Percentiles rank a stretch among this genome's conserved stretches.
Evolutionary conservation across 2,329 filamentous ascomycete species (phyloP).

Genomic region (Aureobasidium sp.): DNA sequence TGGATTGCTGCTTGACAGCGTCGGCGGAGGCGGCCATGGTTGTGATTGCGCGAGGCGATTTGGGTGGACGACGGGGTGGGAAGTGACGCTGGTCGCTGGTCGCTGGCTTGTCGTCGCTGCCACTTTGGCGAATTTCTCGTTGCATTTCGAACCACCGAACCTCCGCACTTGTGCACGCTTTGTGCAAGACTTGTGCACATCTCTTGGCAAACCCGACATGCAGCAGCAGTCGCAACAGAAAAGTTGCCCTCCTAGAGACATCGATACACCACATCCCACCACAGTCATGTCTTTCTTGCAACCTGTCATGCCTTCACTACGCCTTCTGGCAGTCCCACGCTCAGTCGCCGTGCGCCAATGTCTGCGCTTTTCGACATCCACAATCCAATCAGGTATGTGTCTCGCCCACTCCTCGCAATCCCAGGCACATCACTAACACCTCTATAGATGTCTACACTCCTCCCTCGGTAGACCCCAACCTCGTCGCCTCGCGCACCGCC

Average conservation of each 20-base stretch:
- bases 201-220: neutral
- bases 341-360: slow-evolving; percentile 32
- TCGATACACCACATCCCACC: neutral
- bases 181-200: neutral
- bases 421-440: neutral
- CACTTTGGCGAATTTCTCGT: slow-evolving; percentile 7
- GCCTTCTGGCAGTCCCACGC: slow-evolving; percentile 34
- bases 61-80: neutral
- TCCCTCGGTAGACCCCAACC: slow-evolving; percentile 26
- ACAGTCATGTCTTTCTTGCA: slow-evolving; percentile 14
- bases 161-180: neutral
- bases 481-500: slow-evolving; percentile 28
- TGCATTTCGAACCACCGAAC: neutral
- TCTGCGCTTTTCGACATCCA: slow-evolving; percentile 35
- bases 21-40: slow-evolving; percentile 37
- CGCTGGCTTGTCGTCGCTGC: slow-evolving; percentile 16
- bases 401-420: neutral
- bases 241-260: neutral
- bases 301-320: slow-evolving; percentile 34
- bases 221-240: neutral
- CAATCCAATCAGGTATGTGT: slow-evolving; percentile 25
- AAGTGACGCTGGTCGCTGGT: neutral
- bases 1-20: slow-evolving; percentile 65
- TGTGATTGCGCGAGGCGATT: slow-evolving; percentile 3
- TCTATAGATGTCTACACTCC: slow-evolving; percentile 6